These are phyloP conservation scores for Apiotrichum porosum DNA, from an alignment of 1,284 basidiomycete genomes.

Conservation along the genomic window DNA sequence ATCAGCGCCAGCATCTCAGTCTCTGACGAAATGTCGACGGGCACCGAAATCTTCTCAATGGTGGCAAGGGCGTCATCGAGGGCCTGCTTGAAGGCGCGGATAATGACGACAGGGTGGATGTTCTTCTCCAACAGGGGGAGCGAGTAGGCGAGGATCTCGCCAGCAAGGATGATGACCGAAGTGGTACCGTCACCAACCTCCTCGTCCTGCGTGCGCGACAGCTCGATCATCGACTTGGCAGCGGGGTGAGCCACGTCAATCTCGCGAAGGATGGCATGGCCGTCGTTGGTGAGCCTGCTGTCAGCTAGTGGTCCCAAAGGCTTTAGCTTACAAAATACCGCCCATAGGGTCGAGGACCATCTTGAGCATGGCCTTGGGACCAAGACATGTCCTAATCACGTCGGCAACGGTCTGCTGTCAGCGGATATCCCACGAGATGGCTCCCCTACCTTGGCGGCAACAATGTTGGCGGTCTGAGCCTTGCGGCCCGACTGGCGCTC, in stretches of 20 bases:
- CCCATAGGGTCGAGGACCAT: conserved; percentile 99
- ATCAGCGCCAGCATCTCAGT: conserved; percentile 92
- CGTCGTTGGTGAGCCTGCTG: conserved; percentile 86
- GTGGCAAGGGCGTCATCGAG: conserved; percentile 85
- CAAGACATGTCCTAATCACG: conserved; percentile 96
- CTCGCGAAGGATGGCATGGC: conserved; percentile 93
- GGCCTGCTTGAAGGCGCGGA: conserved; percentile 94
- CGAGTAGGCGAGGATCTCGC: conserved; percentile 35
- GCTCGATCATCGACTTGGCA: conserved; percentile 99
- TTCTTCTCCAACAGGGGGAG: conserved; percentile 76
- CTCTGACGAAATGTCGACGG: conserved; percentile 83
- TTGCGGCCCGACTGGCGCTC: conserved; percentile 91
- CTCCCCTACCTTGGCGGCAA: conserved; percentile 82
- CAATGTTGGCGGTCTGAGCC: conserved; percentile 96
- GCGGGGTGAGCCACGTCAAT: conserved; percentile 98
- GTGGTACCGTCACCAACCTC: conserved; percentile 98
- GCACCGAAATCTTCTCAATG: conserved; percentile 68
- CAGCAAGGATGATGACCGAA: conserved; percentile 76
- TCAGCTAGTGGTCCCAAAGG: conserved; percentile 5
- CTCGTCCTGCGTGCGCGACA: conserved; percentile 92
- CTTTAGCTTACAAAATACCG: conserved; percentile 69
- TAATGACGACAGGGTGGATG: conserved; percentile 98
- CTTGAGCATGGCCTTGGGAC: conserved; percentile 97
- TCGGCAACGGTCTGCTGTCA: conserved; percentile 83
- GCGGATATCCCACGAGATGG: background rate